Evolutionary conservation across 305 asterid genomes (phyloP), one percentile per base, ranked within the genome.

Genomic region (Fraxinus floribunda): DNA sequence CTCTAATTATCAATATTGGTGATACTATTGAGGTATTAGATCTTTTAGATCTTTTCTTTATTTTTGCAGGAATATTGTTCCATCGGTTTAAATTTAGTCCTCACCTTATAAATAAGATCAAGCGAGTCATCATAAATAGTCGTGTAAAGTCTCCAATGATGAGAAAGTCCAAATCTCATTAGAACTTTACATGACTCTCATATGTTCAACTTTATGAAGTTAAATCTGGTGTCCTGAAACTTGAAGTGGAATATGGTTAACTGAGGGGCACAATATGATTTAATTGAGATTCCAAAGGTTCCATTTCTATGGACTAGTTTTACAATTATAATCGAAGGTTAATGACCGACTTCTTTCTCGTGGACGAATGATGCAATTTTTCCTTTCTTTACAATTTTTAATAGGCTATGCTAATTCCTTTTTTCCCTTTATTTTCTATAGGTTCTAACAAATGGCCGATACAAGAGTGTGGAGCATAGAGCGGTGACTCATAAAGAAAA

Each of bases 381-480:
- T 11, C 5, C n/a, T 24, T 5, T 29, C 11, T 36, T 44, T 79
- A 29, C 9, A 7, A 20, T 29, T 82, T 26, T 32, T 30, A 3
- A 5, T 20, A 15, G 11, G 29, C 29, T 15, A 4, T 39, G 34
- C 22, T 38, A 9, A 9, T 41, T 73, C 22, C 22, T 13, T 41
- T 5, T 52, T 55, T 55, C 26, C 13, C 22, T 5, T 79, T 80
- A 66, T 3, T 38, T 9, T 35, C 30, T 29, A 80, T 77, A 95
- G 99, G 99, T 96, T 66, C 81, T 94, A 35, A 92, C 91, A 26
- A 96, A 96, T 82, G 99, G 98, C 24, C 91, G 89, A 81, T 96
- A 94, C 94, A 96, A 93, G 87, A 96, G 99, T 80, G 95, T 93
- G 84, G 99, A 94, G 85, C 99, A 96, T 75, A 91, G 98, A 87